Conservation (phyloP, 371 early-diverging fungal genomes). For the Mortierella sp. region DNA sequence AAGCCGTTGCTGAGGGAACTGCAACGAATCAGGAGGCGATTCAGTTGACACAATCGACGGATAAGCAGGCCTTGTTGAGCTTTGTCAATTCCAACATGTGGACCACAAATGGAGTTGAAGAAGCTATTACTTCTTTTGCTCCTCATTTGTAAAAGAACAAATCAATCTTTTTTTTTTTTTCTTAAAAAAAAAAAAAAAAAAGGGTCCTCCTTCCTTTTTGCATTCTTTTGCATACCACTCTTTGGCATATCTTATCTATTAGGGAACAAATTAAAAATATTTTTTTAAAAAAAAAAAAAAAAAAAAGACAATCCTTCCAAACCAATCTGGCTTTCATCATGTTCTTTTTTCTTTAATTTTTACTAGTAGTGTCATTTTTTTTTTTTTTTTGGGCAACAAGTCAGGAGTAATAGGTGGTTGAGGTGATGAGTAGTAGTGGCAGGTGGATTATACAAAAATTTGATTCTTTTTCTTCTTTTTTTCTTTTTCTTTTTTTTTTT, state of each 20-base stretch:
- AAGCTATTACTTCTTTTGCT: constrained; percentile 34
- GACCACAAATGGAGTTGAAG: constrained; percentile 51
- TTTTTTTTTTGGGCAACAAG: too few species aligned
- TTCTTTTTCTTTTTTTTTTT: constrained; percentile 1
- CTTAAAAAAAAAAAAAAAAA: not conserved
- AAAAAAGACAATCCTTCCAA: too few species aligned
- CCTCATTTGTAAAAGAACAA: constrained; percentile 25
- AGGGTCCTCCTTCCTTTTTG: not conserved
- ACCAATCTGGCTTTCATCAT: too few species aligned
- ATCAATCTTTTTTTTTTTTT: not conserved
- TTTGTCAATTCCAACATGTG: constrained; percentile 64
- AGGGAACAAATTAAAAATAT: too few species aligned
- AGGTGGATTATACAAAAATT: too few species aligned
- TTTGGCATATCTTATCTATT: not conserved
- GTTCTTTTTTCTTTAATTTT: too few species aligned
- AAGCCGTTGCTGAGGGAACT: constrained; percentile 72
- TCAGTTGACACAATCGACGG: constrained; percentile 40
- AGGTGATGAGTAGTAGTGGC: not conserved
- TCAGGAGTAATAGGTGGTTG: too few species aligned
- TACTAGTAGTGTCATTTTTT: too few species aligned
- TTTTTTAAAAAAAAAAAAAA: too few species aligned
- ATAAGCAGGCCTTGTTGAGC: constrained; percentile 32
- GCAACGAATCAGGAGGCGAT: constrained; percentile 55
- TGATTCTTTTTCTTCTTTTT: too few species aligned
- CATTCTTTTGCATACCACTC: not conserved